Evolutionary conservation across 2,329 filamentous ascomycete genomes (phyloP), one percentile per base, ranked within the genome.

Genomic region (Cryphonectria naterciae): DNA sequence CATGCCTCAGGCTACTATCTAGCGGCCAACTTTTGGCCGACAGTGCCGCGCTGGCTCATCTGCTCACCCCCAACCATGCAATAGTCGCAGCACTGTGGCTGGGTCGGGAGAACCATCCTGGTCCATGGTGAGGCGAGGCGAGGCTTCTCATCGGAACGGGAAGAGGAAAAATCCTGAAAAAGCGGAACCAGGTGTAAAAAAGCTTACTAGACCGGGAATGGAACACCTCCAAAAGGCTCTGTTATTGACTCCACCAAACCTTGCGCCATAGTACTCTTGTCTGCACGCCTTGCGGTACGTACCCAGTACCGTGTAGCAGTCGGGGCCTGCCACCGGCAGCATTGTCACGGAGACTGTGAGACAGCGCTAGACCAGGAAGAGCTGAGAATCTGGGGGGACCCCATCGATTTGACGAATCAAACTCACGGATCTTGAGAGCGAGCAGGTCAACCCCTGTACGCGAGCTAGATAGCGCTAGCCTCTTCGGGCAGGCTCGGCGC

Each of bases 361-460:
- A 68, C 66, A 60, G 56, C 46, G 66, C 66, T 62, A 68, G 28
- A 61, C 66, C 56, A 62, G 64, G 52, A 62, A 62, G 25, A 49
- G n/a, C 52, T n/a, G 52, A 39, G 37, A 46, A 25, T 46, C 65
- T 67, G 52, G 65, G 65, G 56, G n/a, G 37, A 49, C 56, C 56
- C 56, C 56, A 62, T 15, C 41, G 8, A 1, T 5, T 7, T 28
- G 56, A 37, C 66, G 66, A 68, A 68, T 68, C 66, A 68, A 28
- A 17, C 8, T 5, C 39, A 32, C 54, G 35, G 58, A 54, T 25
- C 37, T 37, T 35, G 32, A 54, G 35, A 39, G 46, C 17, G 1
- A 10, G 4, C 28, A 17, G 11, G 32, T 28, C 22, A 25, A 25
- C 1, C 56, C 66, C 17, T 43, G 56, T 46, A 25, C 25, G 19